These are phyloP conservation scores for Neurospora sp. DNA, from an alignment of 495 filamentous ascomycete genomes.

Conservation along the genomic window DNA sequence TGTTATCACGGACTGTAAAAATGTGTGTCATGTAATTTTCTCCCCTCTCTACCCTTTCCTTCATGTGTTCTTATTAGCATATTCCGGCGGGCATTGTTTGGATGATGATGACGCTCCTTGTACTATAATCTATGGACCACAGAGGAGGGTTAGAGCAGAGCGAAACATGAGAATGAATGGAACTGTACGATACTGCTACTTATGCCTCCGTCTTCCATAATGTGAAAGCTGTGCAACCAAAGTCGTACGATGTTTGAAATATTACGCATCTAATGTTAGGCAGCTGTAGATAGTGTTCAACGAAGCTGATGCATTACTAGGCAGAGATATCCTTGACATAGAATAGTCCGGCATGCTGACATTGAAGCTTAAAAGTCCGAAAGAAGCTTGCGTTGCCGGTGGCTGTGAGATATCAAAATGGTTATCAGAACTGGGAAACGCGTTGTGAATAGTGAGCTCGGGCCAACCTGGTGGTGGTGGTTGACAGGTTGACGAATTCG, in stretches of 20 bases:
- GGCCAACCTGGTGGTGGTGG: neutral
- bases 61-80: slow-evolving; percentile 16
- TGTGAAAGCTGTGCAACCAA: neutral
- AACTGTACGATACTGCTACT: neutral
- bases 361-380: neutral
- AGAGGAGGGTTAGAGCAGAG: slow-evolving; percentile 20
- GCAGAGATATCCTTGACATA: neutral
- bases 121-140: slow-evolving; percentile 18
- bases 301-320: neutral
- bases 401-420: neutral
- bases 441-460: neutral
- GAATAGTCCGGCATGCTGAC: neutral
- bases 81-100: slow-evolving; percentile 8
- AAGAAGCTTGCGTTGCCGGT: neutral
- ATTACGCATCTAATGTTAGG: neutral
- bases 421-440: neutral
- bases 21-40: slow-evolving; percentile 20
- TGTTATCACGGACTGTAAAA: slow-evolving; percentile 23
- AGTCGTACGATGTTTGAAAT: neutral
- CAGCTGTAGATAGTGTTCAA: neutral
- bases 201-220: neutral
- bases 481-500: neutral
- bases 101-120: slow-evolving; percentile 9
- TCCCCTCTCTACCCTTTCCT: slow-evolving; percentile 23
- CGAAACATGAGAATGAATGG: neutral